A percentile compares a stretch with the other conserved stretches of the same genome.
Evolutionary conservation across 345 rosid genomes (phyloP).

Genomic region (Linum trigynum): DNA sequence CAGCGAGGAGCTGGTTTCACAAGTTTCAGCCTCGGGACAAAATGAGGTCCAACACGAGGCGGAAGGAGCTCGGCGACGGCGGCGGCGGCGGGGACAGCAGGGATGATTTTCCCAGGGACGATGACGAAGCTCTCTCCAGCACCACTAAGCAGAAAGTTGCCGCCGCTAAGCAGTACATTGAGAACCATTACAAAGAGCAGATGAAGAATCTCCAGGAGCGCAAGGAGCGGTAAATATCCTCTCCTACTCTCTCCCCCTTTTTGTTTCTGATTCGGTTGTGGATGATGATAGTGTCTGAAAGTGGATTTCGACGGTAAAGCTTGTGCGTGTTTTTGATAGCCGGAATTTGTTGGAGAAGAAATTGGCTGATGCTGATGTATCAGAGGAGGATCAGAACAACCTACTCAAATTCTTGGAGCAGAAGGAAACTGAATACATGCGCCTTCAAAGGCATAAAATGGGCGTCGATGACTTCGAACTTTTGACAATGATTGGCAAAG

Average conservation of each 20-base stretch:
- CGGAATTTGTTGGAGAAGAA: constrained; percentile 69
- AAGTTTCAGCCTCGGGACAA: constrained; percentile 57
- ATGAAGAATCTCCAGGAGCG: constrained; percentile 83
- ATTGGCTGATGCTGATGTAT: constrained; percentile 91
- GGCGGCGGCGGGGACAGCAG: background rate
- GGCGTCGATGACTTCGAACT: constrained; percentile 89
- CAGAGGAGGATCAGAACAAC: constrained; percentile 92
- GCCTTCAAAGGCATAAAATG: constrained; percentile 91
- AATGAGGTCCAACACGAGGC: constrained; percentile 20
- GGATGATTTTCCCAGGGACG: background rate
- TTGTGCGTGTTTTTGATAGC: constrained; percentile 20
- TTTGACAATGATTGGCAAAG: constrained; percentile 76
- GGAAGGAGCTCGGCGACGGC: constrained; percentile 10
- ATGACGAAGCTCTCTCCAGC: constrained; percentile 38
- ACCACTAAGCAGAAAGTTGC: constrained; percentile 67
- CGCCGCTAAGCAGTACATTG: constrained; percentile 77
- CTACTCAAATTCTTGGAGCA: constrained; percentile 81
- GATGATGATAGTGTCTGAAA: no score
- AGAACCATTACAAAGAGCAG: constrained; percentile 77
- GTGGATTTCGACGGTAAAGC: background rate
- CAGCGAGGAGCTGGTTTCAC: constrained; percentile 24
- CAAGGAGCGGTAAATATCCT: constrained; percentile 41
- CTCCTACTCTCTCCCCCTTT: background rate
- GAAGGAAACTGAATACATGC: constrained; percentile 96
- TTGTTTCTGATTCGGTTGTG: background rate